Percentiles rank a stretch among this genome's conserved stretches.
phyloP scores from a whole-genome alignment of 2,329 filamentous ascomycete species.

The Xylaria arbuscula region DNA sequence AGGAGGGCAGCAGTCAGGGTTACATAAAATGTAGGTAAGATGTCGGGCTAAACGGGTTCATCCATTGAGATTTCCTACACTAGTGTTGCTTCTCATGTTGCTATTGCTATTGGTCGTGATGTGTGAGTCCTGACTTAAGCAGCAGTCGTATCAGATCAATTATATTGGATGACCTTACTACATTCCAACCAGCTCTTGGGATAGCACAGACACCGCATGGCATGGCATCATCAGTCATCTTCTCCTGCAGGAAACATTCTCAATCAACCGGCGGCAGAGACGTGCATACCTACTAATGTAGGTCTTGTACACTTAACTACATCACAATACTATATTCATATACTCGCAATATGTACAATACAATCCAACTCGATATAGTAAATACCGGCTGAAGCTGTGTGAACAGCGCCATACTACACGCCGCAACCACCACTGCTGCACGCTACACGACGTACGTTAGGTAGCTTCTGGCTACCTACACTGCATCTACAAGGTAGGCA shows the following conservation, averaged over 20 bases:
- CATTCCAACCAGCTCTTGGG: too few species aligned
- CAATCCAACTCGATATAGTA: too few species aligned
- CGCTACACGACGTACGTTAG: too few species aligned
- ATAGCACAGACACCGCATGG: neutral
- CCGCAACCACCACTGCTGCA: too few species aligned
- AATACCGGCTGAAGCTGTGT: too few species aligned
- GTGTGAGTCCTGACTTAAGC: neutral
- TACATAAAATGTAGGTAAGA: constrained; percentile 1
- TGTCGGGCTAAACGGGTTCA: neutral
- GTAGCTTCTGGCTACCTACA: too few species aligned
- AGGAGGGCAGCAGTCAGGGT: neutral
- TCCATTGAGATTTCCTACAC: neutral
- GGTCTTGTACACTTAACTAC: neutral
- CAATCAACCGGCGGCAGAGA: constrained; percentile 12
- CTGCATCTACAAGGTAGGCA: too few species aligned
- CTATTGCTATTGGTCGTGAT: neutral
- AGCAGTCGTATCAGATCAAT: neutral
- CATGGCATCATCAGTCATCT: neutral
- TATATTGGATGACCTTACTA: neutral
- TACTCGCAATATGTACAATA: too few species aligned
- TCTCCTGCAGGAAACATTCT: neutral
- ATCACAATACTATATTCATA: neutral
- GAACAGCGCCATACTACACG: too few species aligned
- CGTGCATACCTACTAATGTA: neutral
- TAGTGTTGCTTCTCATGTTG: neutral